Percentiles rank a stretch among this genome's conserved stretches.
Conservation (phyloP, 345 rosid genomes). For the Euphorbia lathyris region DNA sequence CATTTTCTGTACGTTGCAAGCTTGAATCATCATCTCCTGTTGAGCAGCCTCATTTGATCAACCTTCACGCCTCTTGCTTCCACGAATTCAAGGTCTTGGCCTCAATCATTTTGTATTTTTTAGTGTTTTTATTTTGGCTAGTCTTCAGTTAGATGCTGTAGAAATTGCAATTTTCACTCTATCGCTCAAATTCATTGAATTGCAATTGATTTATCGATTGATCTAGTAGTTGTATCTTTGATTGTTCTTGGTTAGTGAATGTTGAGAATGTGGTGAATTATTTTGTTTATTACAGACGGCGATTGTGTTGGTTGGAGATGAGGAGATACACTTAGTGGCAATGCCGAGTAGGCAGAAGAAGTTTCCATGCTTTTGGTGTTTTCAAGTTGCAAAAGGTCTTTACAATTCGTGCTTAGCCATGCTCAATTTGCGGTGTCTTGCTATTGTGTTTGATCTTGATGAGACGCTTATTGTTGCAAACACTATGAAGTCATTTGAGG, state of each 20-base stretch:
- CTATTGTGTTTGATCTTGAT: slow-evolving; percentile 94
- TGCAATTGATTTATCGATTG: neutral
- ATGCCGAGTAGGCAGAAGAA: slow-evolving; percentile 98
- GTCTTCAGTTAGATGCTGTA: neutral
- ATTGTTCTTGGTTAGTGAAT: neutral
- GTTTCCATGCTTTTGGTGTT: slow-evolving; percentile 99
- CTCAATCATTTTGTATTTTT: neutral
- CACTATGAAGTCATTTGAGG: slow-evolving; percentile 96
- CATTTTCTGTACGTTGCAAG: slow-evolving; percentile 83
- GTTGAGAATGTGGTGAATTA: slow-evolving; percentile 9
- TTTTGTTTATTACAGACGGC: slow-evolving; percentile 56
- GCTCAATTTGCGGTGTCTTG: slow-evolving; percentile 79
- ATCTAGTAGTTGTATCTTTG: neutral
- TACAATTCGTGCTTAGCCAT: slow-evolving; percentile 73
- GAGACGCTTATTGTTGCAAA: slow-evolving; percentile 96
- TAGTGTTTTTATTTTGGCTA: neutral
- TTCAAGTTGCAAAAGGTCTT: slow-evolving; percentile 62
- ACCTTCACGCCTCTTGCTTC: slow-evolving; percentile 88
- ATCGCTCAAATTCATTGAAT: neutral
- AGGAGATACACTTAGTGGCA: slow-evolving; percentile 94
- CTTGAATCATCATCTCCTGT: slow-evolving; percentile 66
- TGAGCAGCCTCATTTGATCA: slow-evolving; percentile 63
- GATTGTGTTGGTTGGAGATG: slow-evolving; percentile 69
- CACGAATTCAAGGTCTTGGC: slow-evolving; percentile 66
- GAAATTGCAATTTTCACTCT: neutral